Evolutionary conservation across 2,329 filamentous ascomycete species (phyloP).

Genomic region (Exophiala lecanii-corni): DNA sequence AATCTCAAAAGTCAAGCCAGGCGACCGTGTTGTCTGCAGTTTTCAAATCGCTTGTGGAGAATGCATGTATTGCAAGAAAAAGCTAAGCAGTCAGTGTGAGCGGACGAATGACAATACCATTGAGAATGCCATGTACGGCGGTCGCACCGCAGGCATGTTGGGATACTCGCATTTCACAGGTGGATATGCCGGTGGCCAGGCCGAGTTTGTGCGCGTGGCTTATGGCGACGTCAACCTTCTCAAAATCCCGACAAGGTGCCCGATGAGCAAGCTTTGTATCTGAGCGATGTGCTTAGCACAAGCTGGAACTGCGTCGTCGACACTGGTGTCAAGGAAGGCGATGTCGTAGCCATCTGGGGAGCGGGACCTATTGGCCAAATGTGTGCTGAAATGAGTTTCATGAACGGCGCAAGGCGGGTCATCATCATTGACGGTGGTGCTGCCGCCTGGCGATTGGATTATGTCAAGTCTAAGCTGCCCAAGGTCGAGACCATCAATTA

Average conservation of each 20-base stretch:
- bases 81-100: conserved; percentile 49
- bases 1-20: conserved; percentile 52
- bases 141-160: conserved; percentile 68
- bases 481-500: conserved; percentile 68
- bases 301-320: conserved; percentile 80
- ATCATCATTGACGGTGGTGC: conserved; percentile 73
- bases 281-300: conserved; percentile 76
- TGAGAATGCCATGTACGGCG: conserved; percentile 72
- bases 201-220: conserved; percentile 80
- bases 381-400: conserved; percentile 60
- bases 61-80: conserved; percentile 75
- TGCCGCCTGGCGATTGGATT: conserved; percentile 61
- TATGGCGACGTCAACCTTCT: conserved; percentile 76
- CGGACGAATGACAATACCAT: conserved; percentile 68
- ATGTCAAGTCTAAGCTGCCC: conserved; percentile 59
- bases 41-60: conserved; percentile 71
- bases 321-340: conserved; percentile 71
- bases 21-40: conserved; percentile 71
- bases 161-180: conserved; percentile 73
- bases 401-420: conserved; percentile 69
- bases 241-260: conserved; percentile 70
- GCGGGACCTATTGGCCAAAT: conserved; percentile 82
- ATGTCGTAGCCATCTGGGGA: conserved; percentile 81
- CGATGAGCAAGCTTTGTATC: conserved; percentile 76
- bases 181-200: conserved; percentile 81